Percentiles rank a stretch among this genome's conserved stretches.
Conservation (phyloP, 2,329 filamentous ascomycete species). For the Alternaria ethzedia region DNA sequence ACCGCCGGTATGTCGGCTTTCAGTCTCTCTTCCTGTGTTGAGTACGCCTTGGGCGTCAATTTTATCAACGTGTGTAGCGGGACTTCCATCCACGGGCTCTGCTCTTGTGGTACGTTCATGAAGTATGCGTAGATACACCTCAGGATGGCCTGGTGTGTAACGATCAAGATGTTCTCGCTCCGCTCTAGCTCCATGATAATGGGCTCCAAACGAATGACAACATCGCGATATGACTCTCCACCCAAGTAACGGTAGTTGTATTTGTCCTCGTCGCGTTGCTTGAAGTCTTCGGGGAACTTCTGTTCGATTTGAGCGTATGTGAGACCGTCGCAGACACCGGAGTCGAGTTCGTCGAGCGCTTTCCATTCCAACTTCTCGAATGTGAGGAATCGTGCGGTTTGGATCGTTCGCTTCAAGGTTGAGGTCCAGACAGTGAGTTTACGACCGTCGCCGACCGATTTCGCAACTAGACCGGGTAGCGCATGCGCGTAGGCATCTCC, state of each 20-base stretch:
- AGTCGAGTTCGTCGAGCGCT: slow-evolving; percentile 94
- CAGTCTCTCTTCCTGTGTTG: slow-evolving; percentile 86
- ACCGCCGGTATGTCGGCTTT: slow-evolving; percentile 94
- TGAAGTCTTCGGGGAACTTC: slow-evolving; percentile 91
- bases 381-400: slow-evolving; percentile 84
- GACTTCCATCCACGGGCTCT: slow-evolving; percentile 98
- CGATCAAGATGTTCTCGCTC: slow-evolving; percentile 95
- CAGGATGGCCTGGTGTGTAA: slow-evolving; percentile 95
- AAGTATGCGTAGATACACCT: slow-evolving; percentile 99
- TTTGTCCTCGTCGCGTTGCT: slow-evolving; percentile 95
- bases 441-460: slow-evolving; percentile 79
- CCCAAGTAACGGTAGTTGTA: slow-evolving; percentile 99
- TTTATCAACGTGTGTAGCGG: slow-evolving; percentile 96
- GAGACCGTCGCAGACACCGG: slow-evolving; percentile 93
- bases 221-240: slow-evolving; percentile 93
- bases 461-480: slow-evolving; percentile 80
- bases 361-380: slow-evolving; percentile 99
- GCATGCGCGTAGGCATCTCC: slow-evolving; percentile 87
- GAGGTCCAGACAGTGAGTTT: slow-evolving; percentile 78
- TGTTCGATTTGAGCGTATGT: slow-evolving; percentile 96
- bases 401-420: slow-evolving; percentile 82
- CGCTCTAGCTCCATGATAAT: slow-evolving; percentile 99
- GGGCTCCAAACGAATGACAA: slow-evolving; percentile 95
- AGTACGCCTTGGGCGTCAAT: slow-evolving; percentile 91
- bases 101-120: slow-evolving; percentile 92